A percentile compares a stretch with the other conserved stretches of the same genome.
phyloP scores from a whole-genome alignment of 2,329 filamentous ascomycete genomes.

The Huntiella decipiens region DNA sequence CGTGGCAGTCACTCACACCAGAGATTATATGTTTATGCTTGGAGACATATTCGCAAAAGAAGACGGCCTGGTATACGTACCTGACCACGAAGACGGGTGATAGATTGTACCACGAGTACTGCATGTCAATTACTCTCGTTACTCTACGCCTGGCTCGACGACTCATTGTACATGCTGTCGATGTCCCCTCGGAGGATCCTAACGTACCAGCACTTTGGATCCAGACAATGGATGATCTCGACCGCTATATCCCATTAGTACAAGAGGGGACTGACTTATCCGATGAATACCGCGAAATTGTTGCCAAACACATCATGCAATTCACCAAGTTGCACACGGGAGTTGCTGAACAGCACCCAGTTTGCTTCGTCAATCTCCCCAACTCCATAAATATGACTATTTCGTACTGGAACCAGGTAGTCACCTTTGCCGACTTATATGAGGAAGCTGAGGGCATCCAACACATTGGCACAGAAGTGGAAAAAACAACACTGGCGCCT shows the following conservation, averaged over 20 bases:
- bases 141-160: slow-evolving; percentile 65
- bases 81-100: slow-evolving; percentile 38
- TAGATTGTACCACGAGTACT: slow-evolving; percentile 37
- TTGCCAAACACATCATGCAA: slow-evolving; percentile 79
- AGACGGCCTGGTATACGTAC: slow-evolving; percentile 46
- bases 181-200: slow-evolving; percentile 60
- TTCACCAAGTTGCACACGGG: slow-evolving; percentile 81
- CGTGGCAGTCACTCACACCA: slow-evolving; percentile 58
- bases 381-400: slow-evolving; percentile 58
- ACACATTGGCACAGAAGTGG: slow-evolving; percentile 21
- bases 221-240: slow-evolving; percentile 57
- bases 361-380: slow-evolving; percentile 66
- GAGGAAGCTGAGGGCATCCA: slow-evolving; percentile 39
- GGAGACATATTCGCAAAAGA: slow-evolving; percentile 58
- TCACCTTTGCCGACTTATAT: slow-evolving; percentile 57
- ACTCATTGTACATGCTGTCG: slow-evolving; percentile 63
- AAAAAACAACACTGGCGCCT: slow-evolving; percentile 32
- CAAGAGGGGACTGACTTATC: slow-evolving; percentile 48
- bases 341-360: slow-evolving; percentile 62
- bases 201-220: slow-evolving; percentile 67
- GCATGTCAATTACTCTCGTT: slow-evolving; percentile 59
- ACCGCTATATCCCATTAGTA: slow-evolving; percentile 14
- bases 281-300: slow-evolving; percentile 37
- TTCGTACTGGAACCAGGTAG: slow-evolving; percentile 71
- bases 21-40: slow-evolving; percentile 68